A percentile compares a stretch with the other conserved stretches of the same genome.
phyloP scores from a whole-genome alignment of 306 rosid species.

The Trifolium fragiferum region DNA sequence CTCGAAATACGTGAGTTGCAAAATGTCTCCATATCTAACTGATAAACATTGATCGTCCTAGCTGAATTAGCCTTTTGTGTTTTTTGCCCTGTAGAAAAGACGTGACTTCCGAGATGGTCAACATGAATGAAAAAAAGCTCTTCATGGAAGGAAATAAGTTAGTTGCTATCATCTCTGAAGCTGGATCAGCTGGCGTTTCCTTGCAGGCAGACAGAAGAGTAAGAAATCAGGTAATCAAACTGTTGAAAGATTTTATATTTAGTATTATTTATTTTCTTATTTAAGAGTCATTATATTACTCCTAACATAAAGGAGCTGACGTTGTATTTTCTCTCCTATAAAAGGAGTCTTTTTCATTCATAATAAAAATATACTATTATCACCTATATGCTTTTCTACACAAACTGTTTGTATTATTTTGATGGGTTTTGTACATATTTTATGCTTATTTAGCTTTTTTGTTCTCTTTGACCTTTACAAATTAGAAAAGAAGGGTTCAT shows the following conservation, averaged over 20 bases:
- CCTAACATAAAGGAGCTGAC: no score
- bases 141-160: constrained; percentile 86
- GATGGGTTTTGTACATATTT: constrained; percentile 2
- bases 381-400: no score
- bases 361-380: no score
- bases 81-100: constrained; percentile 61
- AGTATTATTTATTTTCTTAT: no score
- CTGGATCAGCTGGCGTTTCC: constrained; percentile 93
- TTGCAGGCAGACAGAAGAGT: constrained; percentile 94
- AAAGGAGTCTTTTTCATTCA: no score
- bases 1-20: constrained; percentile 82
- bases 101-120: constrained; percentile 82
- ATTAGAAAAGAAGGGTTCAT: constrained; percentile 90
- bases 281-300: no score
- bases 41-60: constrained; percentile 12
- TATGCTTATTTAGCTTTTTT: constrained; percentile 25
- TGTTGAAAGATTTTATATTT: no score
- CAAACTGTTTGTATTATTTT: constrained; percentile 36
- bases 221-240: no score
- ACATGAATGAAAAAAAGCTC: constrained; percentile 90
- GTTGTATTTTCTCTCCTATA: no score
- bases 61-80: constrained; percentile 19
- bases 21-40: constrained; percentile 1
- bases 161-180: constrained; percentile 88
- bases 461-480: constrained; percentile 29